Conservation (phyloP, 352 stramenopile genomes). For the Phytophthora ramorum region DNA sequence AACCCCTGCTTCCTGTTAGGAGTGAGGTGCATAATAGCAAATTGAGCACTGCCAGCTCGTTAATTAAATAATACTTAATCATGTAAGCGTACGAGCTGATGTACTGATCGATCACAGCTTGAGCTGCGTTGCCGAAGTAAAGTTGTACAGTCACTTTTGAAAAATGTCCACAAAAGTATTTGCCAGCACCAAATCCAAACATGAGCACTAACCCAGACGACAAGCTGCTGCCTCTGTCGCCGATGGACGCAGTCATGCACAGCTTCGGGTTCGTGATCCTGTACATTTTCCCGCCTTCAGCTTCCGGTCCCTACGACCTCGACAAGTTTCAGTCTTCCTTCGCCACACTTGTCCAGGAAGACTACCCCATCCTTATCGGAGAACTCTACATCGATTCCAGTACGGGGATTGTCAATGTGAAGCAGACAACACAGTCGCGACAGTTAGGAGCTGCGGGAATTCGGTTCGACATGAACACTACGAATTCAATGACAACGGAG, state of each 20-base stretch:
- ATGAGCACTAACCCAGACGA: conserved; percentile 7
- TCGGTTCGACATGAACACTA: conserved; percentile 39
- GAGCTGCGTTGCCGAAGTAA: too few relatives aligned
- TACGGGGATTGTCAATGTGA: conserved; percentile 40
- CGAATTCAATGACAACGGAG: conserved; percentile 32
- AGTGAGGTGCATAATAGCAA: neutral
- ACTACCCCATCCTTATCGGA: conserved; percentile 54
- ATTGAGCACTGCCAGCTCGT: too few relatives aligned
- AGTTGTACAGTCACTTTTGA: too few relatives aligned
- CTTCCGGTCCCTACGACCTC: conserved; percentile 37
- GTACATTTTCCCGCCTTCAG: conserved; percentile 57
- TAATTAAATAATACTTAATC: too few relatives aligned
- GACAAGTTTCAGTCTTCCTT: conserved; percentile 38
- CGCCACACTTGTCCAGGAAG: conserved; percentile 36
- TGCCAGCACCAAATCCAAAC: neutral
- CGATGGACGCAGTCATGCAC: conserved; percentile 60
- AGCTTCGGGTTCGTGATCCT: conserved; percentile 54
- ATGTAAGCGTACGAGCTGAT: too few relatives aligned
- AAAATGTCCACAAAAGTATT: neutral
- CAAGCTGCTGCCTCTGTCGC: conserved; percentile 40
- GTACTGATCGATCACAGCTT: too few relatives aligned
- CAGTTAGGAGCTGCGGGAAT: conserved; percentile 28
- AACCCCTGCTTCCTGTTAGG: conserved; percentile 12
- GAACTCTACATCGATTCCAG: conserved; percentile 29
- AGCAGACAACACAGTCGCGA: conserved; percentile 22